Percentiles rank a stretch among this genome's conserved stretches.
Conservation (phyloP, 768 basidiomycete species). For the Trametes meyenii region DNA sequence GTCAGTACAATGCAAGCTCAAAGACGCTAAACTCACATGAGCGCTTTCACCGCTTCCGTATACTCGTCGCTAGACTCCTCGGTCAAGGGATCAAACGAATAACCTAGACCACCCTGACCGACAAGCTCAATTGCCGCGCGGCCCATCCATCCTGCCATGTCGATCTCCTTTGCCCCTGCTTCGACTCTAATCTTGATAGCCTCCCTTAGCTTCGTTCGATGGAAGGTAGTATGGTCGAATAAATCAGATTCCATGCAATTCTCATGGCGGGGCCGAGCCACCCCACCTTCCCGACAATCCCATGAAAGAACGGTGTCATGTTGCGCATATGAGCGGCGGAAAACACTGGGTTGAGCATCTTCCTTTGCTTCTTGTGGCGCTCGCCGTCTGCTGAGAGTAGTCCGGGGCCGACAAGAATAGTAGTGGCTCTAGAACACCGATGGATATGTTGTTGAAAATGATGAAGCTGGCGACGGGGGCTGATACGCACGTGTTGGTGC, state of each 20-base stretch:
- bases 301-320: conserved; percentile 28
- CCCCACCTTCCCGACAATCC: conserved; percentile 16
- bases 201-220: conserved; percentile 5
- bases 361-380: conserved; percentile 26
- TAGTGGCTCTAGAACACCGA: no score
- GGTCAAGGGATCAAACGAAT: conserved; percentile 24
- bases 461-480: no score
- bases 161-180: conserved; percentile 6
- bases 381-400: conserved; percentile 11
- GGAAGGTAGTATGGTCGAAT: not conserved
- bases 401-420: not conserved
- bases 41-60: conserved; percentile 22
- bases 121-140: conserved; percentile 25
- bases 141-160: conserved; percentile 24
- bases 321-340: conserved; percentile 27
- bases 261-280: not conserved
- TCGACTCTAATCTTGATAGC: conserved; percentile 7
- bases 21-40: conserved; percentile 20
- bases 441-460: no score
- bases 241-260: not conserved
- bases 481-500: no score
- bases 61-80: conserved; percentile 19
- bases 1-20: not conserved
- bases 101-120: conserved; percentile 24
- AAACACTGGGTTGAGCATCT: conserved; percentile 29